Evolutionary conservation across 1,139 yeast species (phyloP).

Genomic region (Pichia sp.): DNA sequence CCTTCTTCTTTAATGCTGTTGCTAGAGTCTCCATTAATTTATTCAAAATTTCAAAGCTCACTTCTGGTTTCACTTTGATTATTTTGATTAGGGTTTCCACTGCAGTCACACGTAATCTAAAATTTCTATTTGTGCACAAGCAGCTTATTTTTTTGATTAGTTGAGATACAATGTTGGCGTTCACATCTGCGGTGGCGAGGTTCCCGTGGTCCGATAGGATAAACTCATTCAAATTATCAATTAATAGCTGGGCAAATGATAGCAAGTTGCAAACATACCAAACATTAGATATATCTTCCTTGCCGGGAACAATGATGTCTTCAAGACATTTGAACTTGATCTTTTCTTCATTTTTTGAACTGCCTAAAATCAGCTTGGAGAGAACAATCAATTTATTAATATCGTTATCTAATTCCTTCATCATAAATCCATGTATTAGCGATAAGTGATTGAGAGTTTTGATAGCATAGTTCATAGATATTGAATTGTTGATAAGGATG

Average conservation of each 20-base stretch:
- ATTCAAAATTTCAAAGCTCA: constrained; percentile 25
- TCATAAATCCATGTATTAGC: constrained; percentile 20
- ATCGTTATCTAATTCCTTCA: constrained; percentile 26
- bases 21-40: constrained; percentile 29
- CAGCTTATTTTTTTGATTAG: constrained; percentile 24
- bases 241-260: constrained; percentile 21
- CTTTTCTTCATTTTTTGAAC: constrained; percentile 9
- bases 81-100: constrained; percentile 26
- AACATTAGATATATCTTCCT: constrained; percentile 13
- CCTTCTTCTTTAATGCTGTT: constrained; percentile 21
- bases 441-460: constrained; percentile 22
- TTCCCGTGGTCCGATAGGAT: constrained; percentile 25
- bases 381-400: constrained; percentile 24
- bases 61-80: constrained; percentile 26
- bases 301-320: constrained; percentile 9
- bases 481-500: constrained; percentile 9
- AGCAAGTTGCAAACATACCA: constrained; percentile 24
- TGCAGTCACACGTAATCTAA: constrained; percentile 32
- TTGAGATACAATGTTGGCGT: constrained; percentile 22
- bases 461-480: constrained; percentile 18
- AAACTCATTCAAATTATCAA: constrained; percentile 25
- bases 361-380: constrained; percentile 20
- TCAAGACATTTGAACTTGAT: constrained; percentile 17
- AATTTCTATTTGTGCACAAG: constrained; percentile 29
- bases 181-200: constrained; percentile 13